A percentile compares a stretch with the other conserved stretches of the same genome.
phyloP scores from a whole-genome alignment of 2,329 filamentous ascomycete genomes.

The Penicillium sp. region DNA sequence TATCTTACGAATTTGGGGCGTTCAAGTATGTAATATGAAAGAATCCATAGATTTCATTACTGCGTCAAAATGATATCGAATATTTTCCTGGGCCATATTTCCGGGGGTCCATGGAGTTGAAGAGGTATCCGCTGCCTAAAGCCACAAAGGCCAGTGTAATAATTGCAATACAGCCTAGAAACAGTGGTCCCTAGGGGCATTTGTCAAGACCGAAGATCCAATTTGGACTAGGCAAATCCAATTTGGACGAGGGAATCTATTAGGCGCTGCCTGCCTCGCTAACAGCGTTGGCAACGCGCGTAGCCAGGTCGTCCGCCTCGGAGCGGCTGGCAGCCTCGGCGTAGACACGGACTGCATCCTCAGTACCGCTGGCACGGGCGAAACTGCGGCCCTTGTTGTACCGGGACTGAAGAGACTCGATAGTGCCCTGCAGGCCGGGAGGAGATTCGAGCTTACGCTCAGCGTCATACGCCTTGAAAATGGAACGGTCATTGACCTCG shows the following conservation, averaged over 20 bases:
- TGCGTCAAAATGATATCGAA: conserved; percentile 25
- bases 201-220: neutral
- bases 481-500: conserved; percentile 79
- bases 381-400: conserved; percentile 88
- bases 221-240: neutral
- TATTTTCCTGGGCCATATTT: conserved; percentile 19
- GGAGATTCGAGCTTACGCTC: conserved; percentile 84
- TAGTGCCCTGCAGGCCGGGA: conserved; percentile 73
- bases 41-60: conserved; percentile 23
- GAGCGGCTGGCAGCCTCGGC: conserved; percentile 86
- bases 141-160: neutral
- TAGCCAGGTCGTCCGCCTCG: conserved; percentile 87
- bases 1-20: conserved; percentile 4
- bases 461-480: conserved; percentile 88
- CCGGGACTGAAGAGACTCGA: conserved; percentile 83
- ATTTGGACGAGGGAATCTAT: neutral
- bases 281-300: conserved; percentile 74
- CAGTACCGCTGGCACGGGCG: conserved; percentile 87
- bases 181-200: neutral
- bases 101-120: neutral
- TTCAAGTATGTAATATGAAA: conserved; percentile 7
- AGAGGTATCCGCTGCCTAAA: neutral
- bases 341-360: conserved; percentile 94
- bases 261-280: conserved; percentile 51
- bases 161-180: neutral